These are phyloP conservation scores for Parachaetomium inaequale DNA, from an alignment of 495 filamentous ascomycete genomes.

Conservation along the genomic window DNA sequence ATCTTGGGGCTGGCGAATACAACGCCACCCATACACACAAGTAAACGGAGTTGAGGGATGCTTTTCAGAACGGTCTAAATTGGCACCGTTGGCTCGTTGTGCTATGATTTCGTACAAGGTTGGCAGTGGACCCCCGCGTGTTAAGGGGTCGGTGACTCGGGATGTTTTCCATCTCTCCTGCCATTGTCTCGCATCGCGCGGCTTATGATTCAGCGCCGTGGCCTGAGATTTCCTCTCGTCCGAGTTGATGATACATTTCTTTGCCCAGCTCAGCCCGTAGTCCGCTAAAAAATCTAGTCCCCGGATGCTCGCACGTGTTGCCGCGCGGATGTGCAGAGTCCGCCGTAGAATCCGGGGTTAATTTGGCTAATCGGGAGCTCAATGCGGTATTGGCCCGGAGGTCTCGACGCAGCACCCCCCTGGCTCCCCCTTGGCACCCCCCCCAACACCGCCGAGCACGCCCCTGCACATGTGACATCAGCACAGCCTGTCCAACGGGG, in stretches of 20 bases:
- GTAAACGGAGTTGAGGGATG: neutral
- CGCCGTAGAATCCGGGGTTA: conserved; percentile 39
- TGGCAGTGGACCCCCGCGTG: neutral
- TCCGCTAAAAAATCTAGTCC: conserved; percentile 29
- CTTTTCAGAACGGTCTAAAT: neutral
- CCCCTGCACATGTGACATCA: conserved; percentile 25
- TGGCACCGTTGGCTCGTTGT: neutral
- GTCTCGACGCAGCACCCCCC: conserved; percentile 10
- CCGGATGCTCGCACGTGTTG: conserved; percentile 27
- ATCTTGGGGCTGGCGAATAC: neutral
- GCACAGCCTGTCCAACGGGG: conserved; percentile 9
- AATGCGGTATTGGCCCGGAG: conserved; percentile 20
- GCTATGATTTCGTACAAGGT: too few species aligned
- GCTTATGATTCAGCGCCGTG: neutral
- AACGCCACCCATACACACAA: neutral
- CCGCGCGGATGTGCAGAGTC: conserved; percentile 27
- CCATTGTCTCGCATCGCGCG: neutral
- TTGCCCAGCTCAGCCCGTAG: conserved; percentile 14
- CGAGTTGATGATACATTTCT: conserved; percentile 11
- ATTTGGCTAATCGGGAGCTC: conserved; percentile 40
- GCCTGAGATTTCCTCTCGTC: conserved; percentile 22
- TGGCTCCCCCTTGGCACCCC: neutral
- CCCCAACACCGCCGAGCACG: conserved; percentile 6
- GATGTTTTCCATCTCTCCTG: too few species aligned
- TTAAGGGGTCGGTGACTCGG: neutral